Evolutionary conservation across 331 rosid genomes (phyloP).

Genomic region (Malus hybrid): DNA sequence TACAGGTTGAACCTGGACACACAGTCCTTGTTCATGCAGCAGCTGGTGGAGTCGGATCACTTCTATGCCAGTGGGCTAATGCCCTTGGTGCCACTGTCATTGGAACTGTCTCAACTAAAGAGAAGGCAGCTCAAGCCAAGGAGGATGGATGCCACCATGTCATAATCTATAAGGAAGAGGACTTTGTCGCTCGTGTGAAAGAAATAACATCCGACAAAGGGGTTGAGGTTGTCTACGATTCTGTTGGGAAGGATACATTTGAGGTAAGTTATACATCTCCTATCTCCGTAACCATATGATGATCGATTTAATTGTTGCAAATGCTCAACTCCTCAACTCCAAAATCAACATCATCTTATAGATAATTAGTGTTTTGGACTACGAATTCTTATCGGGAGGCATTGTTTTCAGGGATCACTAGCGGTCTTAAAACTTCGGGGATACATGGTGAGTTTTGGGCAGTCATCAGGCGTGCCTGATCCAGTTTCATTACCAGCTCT

Average conservation of each 20-base stretch:
- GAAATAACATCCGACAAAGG: conserved; percentile 79
- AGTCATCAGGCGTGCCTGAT: conserved; percentile 72
- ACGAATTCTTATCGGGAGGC: neutral
- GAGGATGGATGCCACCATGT: conserved; percentile 83
- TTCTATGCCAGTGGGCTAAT: conserved; percentile 80
- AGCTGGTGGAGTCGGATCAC: conserved; percentile 90
- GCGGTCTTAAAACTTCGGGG: conserved; percentile 61
- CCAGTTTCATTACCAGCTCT: conserved; percentile 63
- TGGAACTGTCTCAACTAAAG: conserved; percentile 65
- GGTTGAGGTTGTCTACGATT: conserved; percentile 82
- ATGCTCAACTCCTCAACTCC: neutral
- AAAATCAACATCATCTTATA: neutral
- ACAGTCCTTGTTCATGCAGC: conserved; percentile 78
- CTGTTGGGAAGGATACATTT: conserved; percentile 78
- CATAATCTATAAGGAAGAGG: conserved; percentile 55
- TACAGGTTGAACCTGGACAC: conserved; percentile 66
- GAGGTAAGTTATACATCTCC: conserved; percentile 29
- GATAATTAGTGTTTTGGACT: neutral
- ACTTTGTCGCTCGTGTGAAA: conserved; percentile 62
- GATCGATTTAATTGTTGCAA: neutral
- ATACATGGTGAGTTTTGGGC: conserved; percentile 75
- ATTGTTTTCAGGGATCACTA: conserved; percentile 55
- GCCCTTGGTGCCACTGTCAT: conserved; percentile 77
- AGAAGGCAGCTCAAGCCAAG: conserved; percentile 74
- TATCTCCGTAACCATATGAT: neutral